phyloP scores from a whole-genome alignment of 331 rosid species.

The Cydonia oblonga region DNA sequence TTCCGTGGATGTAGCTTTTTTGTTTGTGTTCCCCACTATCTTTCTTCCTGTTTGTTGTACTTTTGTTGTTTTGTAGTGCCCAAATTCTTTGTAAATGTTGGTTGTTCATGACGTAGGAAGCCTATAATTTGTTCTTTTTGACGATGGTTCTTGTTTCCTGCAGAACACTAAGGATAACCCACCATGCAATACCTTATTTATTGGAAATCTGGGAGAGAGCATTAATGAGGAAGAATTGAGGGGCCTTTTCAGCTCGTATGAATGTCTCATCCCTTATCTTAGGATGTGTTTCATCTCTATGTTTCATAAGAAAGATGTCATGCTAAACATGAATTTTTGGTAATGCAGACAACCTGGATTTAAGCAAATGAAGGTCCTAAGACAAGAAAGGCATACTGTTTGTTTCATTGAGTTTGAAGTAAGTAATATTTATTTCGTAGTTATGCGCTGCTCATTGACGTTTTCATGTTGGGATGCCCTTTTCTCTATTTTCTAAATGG shows the following conservation, averaged over 20 bases:
- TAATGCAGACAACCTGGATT: conserved; percentile 87
- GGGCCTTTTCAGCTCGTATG: conserved; percentile 79
- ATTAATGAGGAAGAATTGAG: conserved; percentile 89
- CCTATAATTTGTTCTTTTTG: neutral
- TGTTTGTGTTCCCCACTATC: neutral
- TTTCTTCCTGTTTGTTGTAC: neutral
- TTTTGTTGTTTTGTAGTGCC: neutral
- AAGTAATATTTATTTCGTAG: conserved; percentile 23
- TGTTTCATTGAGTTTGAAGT: conserved; percentile 99
- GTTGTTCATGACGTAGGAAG: neutral
- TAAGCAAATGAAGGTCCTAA: conserved; percentile 95
- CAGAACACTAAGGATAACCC: conserved; percentile 99
- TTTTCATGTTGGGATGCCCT: neutral
- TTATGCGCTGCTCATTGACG: neutral
- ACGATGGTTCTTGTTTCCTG: conserved; percentile 4
- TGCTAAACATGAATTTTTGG: conserved; percentile 7
- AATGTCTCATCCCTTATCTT: conserved; percentile 11
- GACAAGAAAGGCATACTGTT: conserved; percentile 99
- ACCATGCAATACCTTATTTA: conserved; percentile 95
- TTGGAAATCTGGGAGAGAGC: conserved; percentile 97
- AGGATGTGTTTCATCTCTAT: neutral
- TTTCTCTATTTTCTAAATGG: neutral
- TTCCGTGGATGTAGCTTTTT: neutral
- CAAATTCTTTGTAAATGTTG: neutral
- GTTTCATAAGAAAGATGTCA: neutral